Base-by-base conservation (phyloP, 345 rosid species). In the Brassica rapa region DNA sequence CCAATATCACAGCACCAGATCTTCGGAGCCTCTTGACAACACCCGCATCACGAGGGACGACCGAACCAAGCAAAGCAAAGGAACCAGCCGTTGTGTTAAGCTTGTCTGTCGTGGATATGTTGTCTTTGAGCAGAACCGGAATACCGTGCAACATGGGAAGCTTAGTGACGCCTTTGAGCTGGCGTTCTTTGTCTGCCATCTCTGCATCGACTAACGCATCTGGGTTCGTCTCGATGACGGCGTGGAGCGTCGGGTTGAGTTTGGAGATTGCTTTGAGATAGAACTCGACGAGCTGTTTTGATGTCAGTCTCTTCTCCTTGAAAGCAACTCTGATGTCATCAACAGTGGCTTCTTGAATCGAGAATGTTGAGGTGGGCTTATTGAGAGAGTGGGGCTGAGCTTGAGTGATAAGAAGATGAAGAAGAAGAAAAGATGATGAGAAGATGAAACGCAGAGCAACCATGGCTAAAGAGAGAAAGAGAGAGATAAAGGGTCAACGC, bases 11-110 rank as follows among this genome's bases (percentile, higher is more conserved):
- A 4, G 93, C 90, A 8, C 94, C 93, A 8, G 91, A 85, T 21
- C 77, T 46, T 76, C 88, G 86, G 32, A 91, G 72, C 76, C 83
- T 87, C 49, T 33, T 76, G 24, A 88, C 98, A 21, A 86, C 94
- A 4, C 86, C 86, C 0, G 98, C 90, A 73, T 91, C 89, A 5
- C 87, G 82, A 9, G 89, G 80, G 64, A 91, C 93, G 1, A 88
- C 77, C 0, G 91, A 93, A 12, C 97, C 84, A 4, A 89, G 79
- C 77, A 91, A 81, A 0, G 94, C 90, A 2, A 87, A 84, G 0
- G 93, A 91, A 14, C 95, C 95, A 16, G 92, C 90, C 0, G 94
- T 87, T 3, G 96, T 91, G 81, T 88, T 90, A 78, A 91, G 77
- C 82, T 83, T 85, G 61, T 89, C 91, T 41, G 86, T 86, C 19